These are phyloP conservation scores for Herpetospermum pedunculosum DNA, from an alignment of 306 rosid genomes.

Conservation along the genomic window DNA sequence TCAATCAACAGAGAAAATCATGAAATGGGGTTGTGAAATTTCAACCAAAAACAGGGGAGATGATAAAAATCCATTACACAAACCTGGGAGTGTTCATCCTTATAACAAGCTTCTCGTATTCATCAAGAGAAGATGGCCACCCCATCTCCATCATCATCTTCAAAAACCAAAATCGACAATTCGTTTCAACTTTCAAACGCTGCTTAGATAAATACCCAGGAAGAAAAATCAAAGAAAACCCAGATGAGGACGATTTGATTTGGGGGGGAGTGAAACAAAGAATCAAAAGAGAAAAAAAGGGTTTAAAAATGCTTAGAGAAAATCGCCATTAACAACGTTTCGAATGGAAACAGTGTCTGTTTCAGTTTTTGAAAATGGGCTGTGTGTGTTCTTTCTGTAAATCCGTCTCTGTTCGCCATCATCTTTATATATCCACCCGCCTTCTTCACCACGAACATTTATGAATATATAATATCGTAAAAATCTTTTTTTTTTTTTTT, in stretches of 20 bases:
- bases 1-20: too few relatives aligned
- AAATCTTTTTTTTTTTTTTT: not conserved
- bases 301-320: not conserved
- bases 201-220: not conserved
- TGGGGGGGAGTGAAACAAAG: not conserved
- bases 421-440: conserved; percentile 5
- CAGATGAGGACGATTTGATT: not conserved
- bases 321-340: conserved; percentile 11
- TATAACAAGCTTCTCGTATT: conserved; percentile 68
- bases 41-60: too few relatives aligned
- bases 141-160: conserved; percentile 33
- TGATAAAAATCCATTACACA: too few relatives aligned
- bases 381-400: conserved; percentile 7
- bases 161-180: not conserved
- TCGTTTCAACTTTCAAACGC: not conserved
- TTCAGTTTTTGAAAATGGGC: not conserved
- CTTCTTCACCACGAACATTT: not conserved
- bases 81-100: conserved; percentile 93
- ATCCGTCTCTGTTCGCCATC: conserved; percentile 9
- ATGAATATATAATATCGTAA: not conserved
- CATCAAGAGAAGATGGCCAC: conserved; percentile 65
- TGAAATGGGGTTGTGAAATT: too few relatives aligned
- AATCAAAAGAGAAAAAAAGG: not conserved
- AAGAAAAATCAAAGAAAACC: not conserved
- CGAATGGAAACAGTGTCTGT: not conserved